Evolutionary conservation across 2,329 filamentous ascomycete species (phyloP).

Genomic region (Apiospora marii): DNA sequence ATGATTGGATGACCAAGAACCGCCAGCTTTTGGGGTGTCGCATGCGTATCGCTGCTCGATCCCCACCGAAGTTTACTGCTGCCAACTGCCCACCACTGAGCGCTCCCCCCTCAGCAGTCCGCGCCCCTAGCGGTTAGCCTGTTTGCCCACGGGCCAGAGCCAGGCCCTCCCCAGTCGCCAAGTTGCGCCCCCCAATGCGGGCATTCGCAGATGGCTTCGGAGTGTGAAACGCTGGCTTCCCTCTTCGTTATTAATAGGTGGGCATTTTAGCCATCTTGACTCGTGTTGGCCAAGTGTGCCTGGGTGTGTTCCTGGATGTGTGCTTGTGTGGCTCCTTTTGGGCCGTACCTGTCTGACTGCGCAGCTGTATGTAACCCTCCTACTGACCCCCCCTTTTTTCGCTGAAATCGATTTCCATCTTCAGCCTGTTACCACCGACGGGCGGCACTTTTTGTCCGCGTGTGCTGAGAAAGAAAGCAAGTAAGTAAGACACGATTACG

Average conservation of each 20-base stretch:
- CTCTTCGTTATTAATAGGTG: constrained; percentile 20
- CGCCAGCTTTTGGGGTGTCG: not conserved
- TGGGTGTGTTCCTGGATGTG: not conserved
- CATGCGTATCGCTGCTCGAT: not conserved
- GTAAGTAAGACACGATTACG: not conserved
- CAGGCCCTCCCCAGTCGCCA: not conserved
- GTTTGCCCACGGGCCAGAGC: not conserved
- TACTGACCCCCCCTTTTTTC: not conserved
- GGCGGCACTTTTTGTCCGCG: not conserved
- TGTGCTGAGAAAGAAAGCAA: not conserved
- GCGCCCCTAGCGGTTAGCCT: not conserved
- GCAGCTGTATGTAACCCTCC: not conserved
- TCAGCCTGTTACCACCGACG: not conserved
- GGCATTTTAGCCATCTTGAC: not conserved
- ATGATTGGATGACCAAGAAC: constrained; percentile 17
- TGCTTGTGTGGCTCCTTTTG: not conserved
- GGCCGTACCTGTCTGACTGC: not conserved
- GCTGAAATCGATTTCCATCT: not conserved
- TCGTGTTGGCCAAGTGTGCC: not conserved
- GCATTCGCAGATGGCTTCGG: constrained; percentile 9
- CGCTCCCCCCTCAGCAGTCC: not conserved
- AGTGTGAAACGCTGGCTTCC: constrained; percentile 10
- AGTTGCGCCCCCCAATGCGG: not conserved
- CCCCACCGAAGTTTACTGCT: not conserved
- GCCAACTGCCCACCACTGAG: not conserved